These are phyloP conservation scores for Ceratocystis cacaofunesta DNA, from an alignment of 2,329 filamentous ascomycete genomes.

Conservation along the genomic window DNA sequence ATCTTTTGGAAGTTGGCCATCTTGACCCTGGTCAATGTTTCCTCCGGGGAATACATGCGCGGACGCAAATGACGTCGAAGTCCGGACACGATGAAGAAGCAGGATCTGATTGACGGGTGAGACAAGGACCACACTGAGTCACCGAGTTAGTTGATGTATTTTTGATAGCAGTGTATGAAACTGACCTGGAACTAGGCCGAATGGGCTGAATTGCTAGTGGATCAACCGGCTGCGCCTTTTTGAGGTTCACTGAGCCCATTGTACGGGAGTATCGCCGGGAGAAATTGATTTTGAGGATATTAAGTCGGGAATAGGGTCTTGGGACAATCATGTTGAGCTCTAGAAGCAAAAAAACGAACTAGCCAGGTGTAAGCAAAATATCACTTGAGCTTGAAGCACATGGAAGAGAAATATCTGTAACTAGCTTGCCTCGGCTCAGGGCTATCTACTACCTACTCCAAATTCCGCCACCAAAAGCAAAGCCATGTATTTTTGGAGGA, in stretches of 20 bases:
- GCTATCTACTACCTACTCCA: not conserved
- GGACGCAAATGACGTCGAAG: conserved; percentile 70
- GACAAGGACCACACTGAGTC: conserved; percentile 52
- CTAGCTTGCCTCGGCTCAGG: not conserved
- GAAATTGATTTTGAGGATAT: not conserved
- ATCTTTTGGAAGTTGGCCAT: conserved; percentile 42
- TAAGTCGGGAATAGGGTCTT: no score
- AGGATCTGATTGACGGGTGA: conserved; percentile 79
- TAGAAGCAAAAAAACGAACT: not conserved
- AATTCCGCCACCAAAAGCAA: not conserved
- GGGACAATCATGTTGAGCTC: not conserved
- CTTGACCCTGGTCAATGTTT: conserved; percentile 62
- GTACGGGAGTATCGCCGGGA: not conserved
- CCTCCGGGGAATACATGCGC: conserved; percentile 95
- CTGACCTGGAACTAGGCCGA: conserved; percentile 10
- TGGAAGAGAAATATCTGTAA: not conserved
- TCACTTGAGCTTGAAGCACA: not conserved
- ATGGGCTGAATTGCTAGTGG: not conserved
- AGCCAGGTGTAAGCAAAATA: not conserved
- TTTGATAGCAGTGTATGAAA: not conserved
- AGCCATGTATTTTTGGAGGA: not conserved
- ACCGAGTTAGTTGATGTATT: not conserved
- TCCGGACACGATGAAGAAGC: conserved; percentile 70
- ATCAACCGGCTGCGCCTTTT: not conserved
- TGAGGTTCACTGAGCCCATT: not conserved